Evolutionary conservation across 805 yeast genomes (phyloP), one percentile per base, ranked within the genome.

Genomic region (Saturnispora saitoi): DNA sequence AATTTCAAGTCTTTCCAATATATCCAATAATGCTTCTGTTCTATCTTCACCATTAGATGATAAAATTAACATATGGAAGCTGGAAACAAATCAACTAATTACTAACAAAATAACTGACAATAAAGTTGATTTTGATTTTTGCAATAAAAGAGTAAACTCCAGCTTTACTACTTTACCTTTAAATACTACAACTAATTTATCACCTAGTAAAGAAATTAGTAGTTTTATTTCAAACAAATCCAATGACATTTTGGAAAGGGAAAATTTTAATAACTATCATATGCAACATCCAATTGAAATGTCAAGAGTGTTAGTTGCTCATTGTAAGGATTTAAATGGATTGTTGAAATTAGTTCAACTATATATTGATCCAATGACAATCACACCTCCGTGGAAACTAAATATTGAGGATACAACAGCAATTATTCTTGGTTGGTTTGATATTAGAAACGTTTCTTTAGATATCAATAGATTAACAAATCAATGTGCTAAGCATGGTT

Each of bases 361-460:
- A 22, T 32, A 24, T 11, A 42, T 45, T 30, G 46, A 53, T 37
- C 31, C 29, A 14, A 14, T 40, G 24, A 51, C 47, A 19, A 47
- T 53, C 6, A 37, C 47, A 2, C 32, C 39, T 3, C 20, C 45
- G 14, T 45, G 42, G 29, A 24, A 46, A n/a, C 2, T 42, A 10
- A 17, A n/a, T 4, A 10, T 55, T 4, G 24, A 26, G 5, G 32
- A 48, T 3, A 48, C 38, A 11, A 20, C 32, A 2, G 42, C 48
- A 8, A 44, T 56, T n/a, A 54, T 51, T 2, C 55, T 62, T 40
- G 66, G 64, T 1, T 64, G 67, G 67, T 64, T 52, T 50, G 67
- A 63, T 39, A 40, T 58, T 8, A 50, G 61, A 22, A 54, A 55
- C 36, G 52, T 63, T 12, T n/a, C 51, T 4, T 30, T 48, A 4